phyloP scores from a whole-genome alignment of 1,139 yeast genomes.

The Blastobotrys serpentis region DNA sequence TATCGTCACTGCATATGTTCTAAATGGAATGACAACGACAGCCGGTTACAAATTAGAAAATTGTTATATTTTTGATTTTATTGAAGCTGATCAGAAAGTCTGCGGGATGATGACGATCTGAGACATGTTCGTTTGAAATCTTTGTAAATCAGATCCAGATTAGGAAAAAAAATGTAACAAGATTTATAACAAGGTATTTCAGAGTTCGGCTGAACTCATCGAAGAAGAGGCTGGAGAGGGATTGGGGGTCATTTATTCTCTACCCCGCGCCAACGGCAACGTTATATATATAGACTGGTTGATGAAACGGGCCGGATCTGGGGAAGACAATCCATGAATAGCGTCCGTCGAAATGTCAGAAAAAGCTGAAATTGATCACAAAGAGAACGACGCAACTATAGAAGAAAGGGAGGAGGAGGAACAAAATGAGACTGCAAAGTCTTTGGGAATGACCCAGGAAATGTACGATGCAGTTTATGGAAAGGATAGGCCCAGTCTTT shows the following conservation, averaged over 20 bases:
- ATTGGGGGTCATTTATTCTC: not conserved
- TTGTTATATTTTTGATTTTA: too few relatives aligned
- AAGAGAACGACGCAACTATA: not conserved
- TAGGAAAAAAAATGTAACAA: not conserved
- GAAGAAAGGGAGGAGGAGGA: conserved; percentile 8
- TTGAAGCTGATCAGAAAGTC: too few relatives aligned
- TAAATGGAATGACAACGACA: too few relatives aligned
- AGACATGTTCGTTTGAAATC: not conserved
- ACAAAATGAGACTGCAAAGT: conserved; percentile 12
- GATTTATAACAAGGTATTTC: not conserved
- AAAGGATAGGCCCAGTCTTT: conserved; percentile 12
- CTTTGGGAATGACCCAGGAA: conserved; percentile 18
- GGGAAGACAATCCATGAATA: too few relatives aligned
- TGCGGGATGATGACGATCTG: too few relatives aligned
- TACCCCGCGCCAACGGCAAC: not conserved
- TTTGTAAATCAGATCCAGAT: not conserved
- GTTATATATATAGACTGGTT: not conserved
- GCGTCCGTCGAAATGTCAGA: not conserved
- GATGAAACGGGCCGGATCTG: too few relatives aligned
- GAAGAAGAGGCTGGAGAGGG: too few relatives aligned
- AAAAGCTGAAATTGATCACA: conserved; percentile 2
- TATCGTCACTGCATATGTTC: too few relatives aligned
- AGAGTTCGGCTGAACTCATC: not conserved
- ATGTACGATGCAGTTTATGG: conserved; percentile 22
- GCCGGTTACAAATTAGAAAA: too few relatives aligned